Conservation (phyloP, 1,139 yeast species). For the Blastobotrys elegans region DNA sequence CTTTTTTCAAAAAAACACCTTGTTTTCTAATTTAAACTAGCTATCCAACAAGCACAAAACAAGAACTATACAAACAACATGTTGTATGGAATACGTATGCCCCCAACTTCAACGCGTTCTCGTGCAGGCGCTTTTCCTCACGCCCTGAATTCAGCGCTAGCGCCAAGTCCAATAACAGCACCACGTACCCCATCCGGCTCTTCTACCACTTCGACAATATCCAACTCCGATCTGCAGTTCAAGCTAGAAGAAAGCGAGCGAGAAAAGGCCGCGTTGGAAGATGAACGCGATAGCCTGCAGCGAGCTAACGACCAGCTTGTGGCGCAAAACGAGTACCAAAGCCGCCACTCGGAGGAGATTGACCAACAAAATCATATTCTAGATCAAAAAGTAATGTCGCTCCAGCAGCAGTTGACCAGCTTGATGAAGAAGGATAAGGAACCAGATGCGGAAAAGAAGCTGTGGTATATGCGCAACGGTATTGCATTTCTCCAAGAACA, state of each 20-base stretch:
- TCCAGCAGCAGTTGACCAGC: background rate
- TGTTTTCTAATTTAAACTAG: no score
- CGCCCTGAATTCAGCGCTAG: no score
- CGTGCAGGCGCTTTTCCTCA: no score
- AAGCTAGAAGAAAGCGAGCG: slow-evolving; percentile 7
- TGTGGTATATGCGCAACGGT: slow-evolving; percentile 1
- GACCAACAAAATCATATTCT: background rate
- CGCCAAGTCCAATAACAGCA: no score
- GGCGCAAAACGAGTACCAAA: background rate
- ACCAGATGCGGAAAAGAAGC: background rate
- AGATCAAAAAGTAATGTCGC: background rate
- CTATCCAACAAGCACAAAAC: no score
- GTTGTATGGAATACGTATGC: no score
- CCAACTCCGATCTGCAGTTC: background rate
- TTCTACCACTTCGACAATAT: background rate
- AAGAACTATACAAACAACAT: background rate
- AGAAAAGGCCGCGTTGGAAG: slow-evolving; percentile 6
- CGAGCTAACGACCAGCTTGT: background rate
- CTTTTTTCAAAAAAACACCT: no score
- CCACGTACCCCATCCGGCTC: background rate
- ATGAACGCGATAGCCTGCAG: background rate
- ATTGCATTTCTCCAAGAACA: slow-evolving; percentile 8
- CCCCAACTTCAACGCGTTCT: no score
- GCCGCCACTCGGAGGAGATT: background rate
- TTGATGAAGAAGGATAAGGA: background rate